Conservation (phyloP, 306 rosid genomes). For the apple (Malus domestica) region ASM211411v1 NC_041797.1:36441001-36441500, state of each 20-base stretch:
- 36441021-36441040: not conserved
- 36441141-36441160: constrained; percentile 2
- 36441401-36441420: constrained; percentile 37
- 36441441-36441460: constrained; percentile 38
- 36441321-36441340: not conserved
- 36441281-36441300: not conserved
- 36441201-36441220: not conserved
- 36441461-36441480: constrained; percentile 33
- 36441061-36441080: not conserved
- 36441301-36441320: not conserved
- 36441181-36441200: not conserved
- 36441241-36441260: not conserved
- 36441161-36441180: not conserved
- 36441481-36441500: constrained; percentile 39
- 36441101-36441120: not conserved
- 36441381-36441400: constrained; percentile 45
- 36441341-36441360: constrained; percentile 23
- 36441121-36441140: not conserved
- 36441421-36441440: constrained; percentile 41
- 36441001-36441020: not conserved
- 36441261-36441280: not conserved
- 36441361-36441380: constrained; percentile 54
- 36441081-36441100: not conserved
- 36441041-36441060: not conserved
- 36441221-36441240: not conserved